These are phyloP conservation scores for Lepiota subincarnata DNA, from an alignment of 768 basidiomycete genomes.

Conservation along the genomic window DNA sequence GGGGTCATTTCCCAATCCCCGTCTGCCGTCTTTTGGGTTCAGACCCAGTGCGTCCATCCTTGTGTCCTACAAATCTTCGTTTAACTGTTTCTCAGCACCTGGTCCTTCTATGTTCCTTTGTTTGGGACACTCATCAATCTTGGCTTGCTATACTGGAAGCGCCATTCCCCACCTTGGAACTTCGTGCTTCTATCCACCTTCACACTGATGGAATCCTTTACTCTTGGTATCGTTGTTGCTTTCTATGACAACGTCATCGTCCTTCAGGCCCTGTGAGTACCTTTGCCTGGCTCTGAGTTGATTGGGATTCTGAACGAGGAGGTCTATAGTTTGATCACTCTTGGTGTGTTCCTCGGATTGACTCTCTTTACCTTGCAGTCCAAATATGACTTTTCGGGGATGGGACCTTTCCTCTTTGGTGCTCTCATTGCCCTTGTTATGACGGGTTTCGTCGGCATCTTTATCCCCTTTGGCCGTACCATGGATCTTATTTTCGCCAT, in stretches of 20 bases:
- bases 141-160: conserved; percentile 84
- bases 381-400: conserved; percentile 94
- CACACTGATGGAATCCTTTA: conserved; percentile 87
- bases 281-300: neutral
- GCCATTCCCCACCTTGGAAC: conserved; percentile 87
- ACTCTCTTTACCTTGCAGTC: conserved; percentile 94
- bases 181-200: conserved; percentile 81
- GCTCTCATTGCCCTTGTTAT: conserved; percentile 76
- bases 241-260: conserved; percentile 72
- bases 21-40: conserved; percentile 64
- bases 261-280: conserved; percentile 76
- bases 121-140: conserved; percentile 79
- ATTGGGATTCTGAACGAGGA: conserved; percentile 1
- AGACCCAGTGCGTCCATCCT: conserved; percentile 51
- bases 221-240: conserved; percentile 80
- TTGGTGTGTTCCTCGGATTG: conserved; percentile 89
- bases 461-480: conserved; percentile 82
- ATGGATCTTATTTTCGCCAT: conserved; percentile 79
- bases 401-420: conserved; percentile 89
- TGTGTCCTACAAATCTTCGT: neutral
- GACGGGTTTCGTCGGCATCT: conserved; percentile 77
- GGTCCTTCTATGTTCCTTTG: conserved; percentile 78
- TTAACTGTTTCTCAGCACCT: conserved; percentile 40
- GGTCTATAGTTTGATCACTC: conserved; percentile 65
- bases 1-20: conserved; percentile 64